Evolutionary conservation across 1,284 basidiomycete species (phyloP).

Genomic region (Puccinia novopanici): DNA sequence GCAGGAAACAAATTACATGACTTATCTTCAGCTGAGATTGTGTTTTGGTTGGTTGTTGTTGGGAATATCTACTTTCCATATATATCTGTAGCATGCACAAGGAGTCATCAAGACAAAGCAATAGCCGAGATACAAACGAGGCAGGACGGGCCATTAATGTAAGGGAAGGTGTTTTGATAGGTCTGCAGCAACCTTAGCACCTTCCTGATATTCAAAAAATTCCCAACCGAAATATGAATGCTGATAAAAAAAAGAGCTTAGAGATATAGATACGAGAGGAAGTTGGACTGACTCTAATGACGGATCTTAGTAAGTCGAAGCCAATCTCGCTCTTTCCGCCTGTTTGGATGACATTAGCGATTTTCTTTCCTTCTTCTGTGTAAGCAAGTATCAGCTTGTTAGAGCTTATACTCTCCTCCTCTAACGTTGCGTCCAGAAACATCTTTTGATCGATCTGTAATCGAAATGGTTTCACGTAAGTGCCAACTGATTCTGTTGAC

Average conservation of each 20-base stretch:
- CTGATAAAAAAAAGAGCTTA: neutral
- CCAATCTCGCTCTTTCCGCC: conserved; percentile 48
- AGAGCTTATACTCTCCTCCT: conserved; percentile 48
- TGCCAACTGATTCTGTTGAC: neutral
- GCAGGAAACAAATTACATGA: neutral
- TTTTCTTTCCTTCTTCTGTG: conserved; percentile 38
- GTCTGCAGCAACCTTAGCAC: conserved; percentile 32
- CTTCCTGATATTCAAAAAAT: conserved; percentile 31
- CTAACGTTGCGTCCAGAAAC: conserved; percentile 47
- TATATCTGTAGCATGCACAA: neutral
- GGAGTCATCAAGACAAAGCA: neutral
- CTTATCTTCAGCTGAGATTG: neutral
- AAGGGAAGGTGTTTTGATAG: conserved; percentile 15
- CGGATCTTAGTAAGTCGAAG: conserved; percentile 36
- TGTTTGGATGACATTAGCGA: conserved; percentile 47
- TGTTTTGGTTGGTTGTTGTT: neutral
- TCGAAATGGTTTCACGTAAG: neutral
- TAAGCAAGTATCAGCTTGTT: conserved; percentile 44
- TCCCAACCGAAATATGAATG: neutral
- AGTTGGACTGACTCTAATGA: conserved; percentile 34
- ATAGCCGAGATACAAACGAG: neutral
- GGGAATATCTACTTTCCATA: neutral
- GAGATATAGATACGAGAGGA: neutral
- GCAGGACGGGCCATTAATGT: neutral
- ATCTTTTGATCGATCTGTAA: conserved; percentile 42